These are phyloP conservation scores for Aspergillus quadricinctus DNA, from an alignment of 2,329 filamentous ascomycete genomes.

Conservation along the genomic window DNA sequence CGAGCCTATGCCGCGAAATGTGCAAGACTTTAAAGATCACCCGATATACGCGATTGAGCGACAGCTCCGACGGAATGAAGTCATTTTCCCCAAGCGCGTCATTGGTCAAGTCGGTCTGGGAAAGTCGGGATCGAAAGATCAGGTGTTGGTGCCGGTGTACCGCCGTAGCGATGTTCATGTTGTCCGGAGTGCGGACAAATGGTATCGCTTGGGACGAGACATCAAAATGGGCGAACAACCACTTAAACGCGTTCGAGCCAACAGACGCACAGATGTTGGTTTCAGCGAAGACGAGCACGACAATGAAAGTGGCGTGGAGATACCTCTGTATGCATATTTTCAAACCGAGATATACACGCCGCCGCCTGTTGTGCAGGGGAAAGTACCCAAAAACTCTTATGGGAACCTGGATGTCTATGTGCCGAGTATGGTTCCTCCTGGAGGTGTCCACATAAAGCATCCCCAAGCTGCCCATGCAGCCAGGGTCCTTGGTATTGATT, in stretches of 20 bases:
- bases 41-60: conserved; percentile 79
- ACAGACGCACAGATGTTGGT: conserved; percentile 29
- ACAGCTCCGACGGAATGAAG: conserved; percentile 78
- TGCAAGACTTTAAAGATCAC: conserved; percentile 83
- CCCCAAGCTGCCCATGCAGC: conserved; percentile 66
- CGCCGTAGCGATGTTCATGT: conserved; percentile 73
- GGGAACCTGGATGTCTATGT: conserved; percentile 63
- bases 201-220: conserved; percentile 82
- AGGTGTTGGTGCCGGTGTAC: conserved; percentile 70
- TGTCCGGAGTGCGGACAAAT: conserved; percentile 76
- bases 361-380: conserved; percentile 69
- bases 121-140: conserved; percentile 40
- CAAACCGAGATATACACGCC: conserved; percentile 70
- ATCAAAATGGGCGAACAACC: conserved; percentile 76
- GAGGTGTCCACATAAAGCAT: conserved; percentile 55
- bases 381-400: conserved; percentile 60
- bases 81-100: conserved; percentile 66
- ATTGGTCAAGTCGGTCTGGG: conserved; percentile 69
- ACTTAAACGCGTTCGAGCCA: conserved; percentile 64
- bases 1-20: conserved; percentile 81
- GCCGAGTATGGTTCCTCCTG: conserved; percentile 59
- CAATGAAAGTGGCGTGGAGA: conserved; percentile 52
- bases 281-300: conserved; percentile 34
- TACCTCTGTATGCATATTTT: conserved; percentile 52
- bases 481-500: conserved; percentile 72